phyloP scores from a whole-genome alignment of 1,284 basidiomycete species.

The Heterobasidion irregulare region DNA sequence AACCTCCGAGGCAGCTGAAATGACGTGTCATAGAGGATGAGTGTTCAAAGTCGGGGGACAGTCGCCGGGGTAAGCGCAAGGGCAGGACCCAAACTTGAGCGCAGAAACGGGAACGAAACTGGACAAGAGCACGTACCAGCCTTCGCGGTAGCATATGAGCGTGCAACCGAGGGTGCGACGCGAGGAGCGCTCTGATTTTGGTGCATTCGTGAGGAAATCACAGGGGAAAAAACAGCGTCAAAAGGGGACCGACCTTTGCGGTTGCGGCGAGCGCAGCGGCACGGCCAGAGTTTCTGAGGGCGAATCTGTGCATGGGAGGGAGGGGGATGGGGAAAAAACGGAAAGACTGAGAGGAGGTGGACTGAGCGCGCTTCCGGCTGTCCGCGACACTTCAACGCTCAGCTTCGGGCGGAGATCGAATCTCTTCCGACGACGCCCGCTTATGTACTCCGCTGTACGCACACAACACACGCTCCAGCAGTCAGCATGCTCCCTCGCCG shows the following conservation, averaged over 20 bases:
- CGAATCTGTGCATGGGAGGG: constrained; percentile 79
- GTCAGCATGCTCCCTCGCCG: constrained; percentile 19
- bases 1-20: constrained; percentile 93
- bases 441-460: too few relatives aligned
- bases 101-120: not conserved
- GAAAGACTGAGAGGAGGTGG: constrained; percentile 29
- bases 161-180: constrained; percentile 47
- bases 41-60: not conserved
- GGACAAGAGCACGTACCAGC: constrained; percentile 57
- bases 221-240: constrained; percentile 11
- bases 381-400: constrained; percentile 7
- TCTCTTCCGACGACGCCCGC: not conserved
- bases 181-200: constrained; percentile 32
- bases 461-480: not conserved
- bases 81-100: not conserved
- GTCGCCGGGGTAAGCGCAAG: constrained; percentile 3
- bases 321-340: constrained; percentile 18
- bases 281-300: constrained; percentile 78
- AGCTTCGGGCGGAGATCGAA: constrained; percentile 3
- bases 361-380: constrained; percentile 9
- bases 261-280: constrained; percentile 61
- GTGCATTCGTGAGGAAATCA: constrained; percentile 16
- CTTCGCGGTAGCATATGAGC: constrained; percentile 96
- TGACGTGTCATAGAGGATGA: constrained; percentile 33
- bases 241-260: constrained; percentile 39